Percentiles rank a stretch among this genome's conserved stretches.
Evolutionary conservation across 2,329 filamentous ascomycete genomes (phyloP).

Genomic region (Penicillium sp.): DNA sequence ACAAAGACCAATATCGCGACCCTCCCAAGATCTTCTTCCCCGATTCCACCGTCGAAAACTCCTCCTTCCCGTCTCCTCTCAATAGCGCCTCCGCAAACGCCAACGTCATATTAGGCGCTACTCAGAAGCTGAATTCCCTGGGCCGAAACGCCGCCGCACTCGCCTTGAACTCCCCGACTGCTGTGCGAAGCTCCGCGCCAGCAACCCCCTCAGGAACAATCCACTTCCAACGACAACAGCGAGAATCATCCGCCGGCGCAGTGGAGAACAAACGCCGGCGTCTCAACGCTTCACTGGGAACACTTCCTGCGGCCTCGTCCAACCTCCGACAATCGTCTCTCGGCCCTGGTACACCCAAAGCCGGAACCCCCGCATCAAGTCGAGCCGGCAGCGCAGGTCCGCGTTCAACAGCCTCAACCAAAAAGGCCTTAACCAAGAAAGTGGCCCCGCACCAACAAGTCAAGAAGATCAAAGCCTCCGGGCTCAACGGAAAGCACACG

Average conservation of each 20-base stretch:
- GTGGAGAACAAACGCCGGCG: slow-evolving; percentile 52
- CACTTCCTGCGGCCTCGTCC: slow-evolving; percentile 48
- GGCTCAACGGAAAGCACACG: slow-evolving; percentile 31
- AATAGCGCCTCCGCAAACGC: slow-evolving; percentile 51
- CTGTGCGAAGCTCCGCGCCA: slow-evolving; percentile 37
- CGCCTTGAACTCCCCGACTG: no score
- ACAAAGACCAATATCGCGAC: slow-evolving; percentile 36
- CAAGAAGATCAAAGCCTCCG: slow-evolving; percentile 33
- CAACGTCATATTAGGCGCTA: slow-evolving; percentile 44
- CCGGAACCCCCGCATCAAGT: slow-evolving; percentile 43
- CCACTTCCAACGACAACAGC: slow-evolving; percentile 42
- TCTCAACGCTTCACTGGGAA: slow-evolving; percentile 45
- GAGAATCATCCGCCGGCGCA: slow-evolving; percentile 49
- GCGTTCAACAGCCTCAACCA: slow-evolving; percentile 33
- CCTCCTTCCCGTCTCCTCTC: slow-evolving; percentile 41
- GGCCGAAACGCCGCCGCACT: no score
- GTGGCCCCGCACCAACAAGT: slow-evolving; percentile 48
- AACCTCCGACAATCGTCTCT: slow-evolving; percentile 53
- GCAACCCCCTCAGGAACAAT: slow-evolving; percentile 36
- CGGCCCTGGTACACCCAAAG: slow-evolving; percentile 56
- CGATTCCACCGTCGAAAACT: slow-evolving; percentile 39
- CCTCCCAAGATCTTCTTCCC: slow-evolving; percentile 44
- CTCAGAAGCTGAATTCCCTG: no score
- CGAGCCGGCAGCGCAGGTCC: slow-evolving; percentile 56
- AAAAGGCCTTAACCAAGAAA: slow-evolving; percentile 46